phyloP scores from a whole-genome alignment of 2,329 filamentous ascomycete genomes.

The Waltergamsia citrina region DNA sequence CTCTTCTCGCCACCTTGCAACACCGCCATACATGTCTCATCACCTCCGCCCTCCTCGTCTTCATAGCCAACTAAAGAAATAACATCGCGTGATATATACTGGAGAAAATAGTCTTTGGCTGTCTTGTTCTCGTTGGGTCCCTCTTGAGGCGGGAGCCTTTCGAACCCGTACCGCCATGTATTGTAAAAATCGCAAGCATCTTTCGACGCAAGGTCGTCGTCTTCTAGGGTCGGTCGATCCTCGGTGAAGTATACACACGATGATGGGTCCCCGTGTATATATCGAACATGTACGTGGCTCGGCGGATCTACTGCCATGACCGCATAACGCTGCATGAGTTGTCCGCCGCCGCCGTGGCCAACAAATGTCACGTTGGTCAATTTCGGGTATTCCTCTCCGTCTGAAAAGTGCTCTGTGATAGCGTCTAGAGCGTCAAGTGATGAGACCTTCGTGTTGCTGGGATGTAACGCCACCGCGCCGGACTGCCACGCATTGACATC shows the following conservation, averaged over 20 bases:
- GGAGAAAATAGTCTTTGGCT: constrained; percentile 13
- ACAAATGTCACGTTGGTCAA: constrained; percentile 6
- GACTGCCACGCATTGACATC: constrained; percentile 7
- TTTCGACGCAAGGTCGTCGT: constrained; percentile 4
- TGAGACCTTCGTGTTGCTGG: constrained; percentile 1
- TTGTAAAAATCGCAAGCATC: constrained; percentile 7
- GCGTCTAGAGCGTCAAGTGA: constrained; percentile 7
- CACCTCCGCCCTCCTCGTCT: not conserved
- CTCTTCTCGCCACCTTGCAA: constrained; percentile 3
- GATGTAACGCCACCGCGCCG: constrained; percentile 4
- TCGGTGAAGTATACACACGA: constrained; percentile 7
- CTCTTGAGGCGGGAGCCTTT: constrained; percentile 1
- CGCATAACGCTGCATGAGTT: constrained; percentile 6
- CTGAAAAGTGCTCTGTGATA: constrained; percentile 2
- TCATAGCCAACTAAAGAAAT: constrained; percentile 4
- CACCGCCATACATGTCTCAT: constrained; percentile 2
- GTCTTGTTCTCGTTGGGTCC: not conserved
- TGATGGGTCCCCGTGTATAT: constrained; percentile 7
- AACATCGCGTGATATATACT: constrained; percentile 4
- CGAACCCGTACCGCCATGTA: constrained; percentile 4
- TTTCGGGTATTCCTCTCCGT: constrained; percentile 3
- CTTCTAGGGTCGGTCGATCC: constrained; percentile 3
- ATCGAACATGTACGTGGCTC: constrained; percentile 6
- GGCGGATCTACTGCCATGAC: constrained; percentile 2
- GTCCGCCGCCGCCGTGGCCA: constrained; percentile 7